Percentiles rank a stretch among this genome's conserved stretches.
Evolutionary conservation across 2,329 filamentous ascomycete species (phyloP).

Genomic region (Alternaria angustiovoidea): DNA sequence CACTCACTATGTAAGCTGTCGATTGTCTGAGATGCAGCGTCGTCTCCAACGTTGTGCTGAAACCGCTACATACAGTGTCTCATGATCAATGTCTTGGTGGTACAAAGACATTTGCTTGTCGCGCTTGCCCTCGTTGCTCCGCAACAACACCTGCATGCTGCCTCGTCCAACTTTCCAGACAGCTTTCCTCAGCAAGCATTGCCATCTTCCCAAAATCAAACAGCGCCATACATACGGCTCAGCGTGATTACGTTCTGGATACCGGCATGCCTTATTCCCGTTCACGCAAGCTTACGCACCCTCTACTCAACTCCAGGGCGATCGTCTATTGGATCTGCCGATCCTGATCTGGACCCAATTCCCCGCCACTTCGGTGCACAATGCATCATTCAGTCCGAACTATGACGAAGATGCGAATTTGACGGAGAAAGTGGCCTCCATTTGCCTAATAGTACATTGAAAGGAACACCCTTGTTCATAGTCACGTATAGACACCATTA

Average conservation of each 20-base stretch:
- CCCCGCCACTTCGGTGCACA: background rate
- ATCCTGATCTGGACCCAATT: background rate
- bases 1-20: conserved; percentile 6
- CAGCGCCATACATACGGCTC: background rate
- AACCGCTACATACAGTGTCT: conserved; percentile 19
- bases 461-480: conserved; percentile 8
- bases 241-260: background rate
- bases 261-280: conserved; percentile 1
- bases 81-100: conserved; percentile 10
- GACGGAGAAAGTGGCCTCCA: conserved; percentile 2
- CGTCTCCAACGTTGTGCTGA: conserved; percentile 13
- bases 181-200: conserved; percentile 2
- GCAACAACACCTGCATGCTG: conserved; percentile 7
- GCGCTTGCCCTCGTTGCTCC: conserved; percentile 10
- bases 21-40: conserved; percentile 14
- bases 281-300: conserved; percentile 10
- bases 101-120: conserved; percentile 13
- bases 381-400: background rate
- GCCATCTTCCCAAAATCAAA: background rate
- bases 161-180: background rate
- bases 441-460: conserved; percentile 6
- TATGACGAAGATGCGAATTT: background rate
- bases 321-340: conserved; percentile 3
- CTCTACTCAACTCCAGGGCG: conserved; percentile 3
- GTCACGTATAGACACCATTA: conserved; percentile 3